Conservation (phyloP, 73 alveolate genomes). For the Paramecium sonneborni region DNA sequence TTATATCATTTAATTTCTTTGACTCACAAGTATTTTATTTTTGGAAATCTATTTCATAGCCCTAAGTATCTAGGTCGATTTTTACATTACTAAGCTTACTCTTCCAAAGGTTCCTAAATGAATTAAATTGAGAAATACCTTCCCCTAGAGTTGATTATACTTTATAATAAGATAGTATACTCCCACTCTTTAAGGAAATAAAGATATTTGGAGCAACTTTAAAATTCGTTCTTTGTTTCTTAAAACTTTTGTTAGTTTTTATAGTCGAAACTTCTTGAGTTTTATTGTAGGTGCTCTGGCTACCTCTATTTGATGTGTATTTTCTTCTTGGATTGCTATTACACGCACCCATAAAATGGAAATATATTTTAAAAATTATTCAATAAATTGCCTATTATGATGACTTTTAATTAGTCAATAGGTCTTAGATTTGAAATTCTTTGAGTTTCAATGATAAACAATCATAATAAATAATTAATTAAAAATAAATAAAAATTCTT, state of each 20-base stretch:
- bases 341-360: not conserved
- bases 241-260: not conserved
- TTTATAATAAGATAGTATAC: not conserved
- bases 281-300: not conserved
- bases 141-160: constrained; percentile 10
- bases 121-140: not conserved
- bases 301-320: not conserved
- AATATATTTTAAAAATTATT: not conserved
- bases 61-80: constrained; percentile 15
- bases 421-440: not conserved
- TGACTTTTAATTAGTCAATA: not conserved
- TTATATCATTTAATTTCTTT: constrained; percentile 42
- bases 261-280: not conserved
- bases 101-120: not conserved
- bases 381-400: not conserved
- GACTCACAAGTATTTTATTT: constrained; percentile 38
- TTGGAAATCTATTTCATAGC: constrained; percentile 65
- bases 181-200: constrained; percentile 8
- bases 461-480: not conserved
- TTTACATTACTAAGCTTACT: not conserved
- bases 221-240: constrained; percentile 19
- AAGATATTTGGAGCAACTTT: constrained; percentile 47
- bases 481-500: not conserved
- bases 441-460: not conserved
- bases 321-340: not conserved